Base-by-base conservation (phyloP, 2,329 filamentous ascomycete genomes). In the Pseudogymnoascus sp. region DNA sequence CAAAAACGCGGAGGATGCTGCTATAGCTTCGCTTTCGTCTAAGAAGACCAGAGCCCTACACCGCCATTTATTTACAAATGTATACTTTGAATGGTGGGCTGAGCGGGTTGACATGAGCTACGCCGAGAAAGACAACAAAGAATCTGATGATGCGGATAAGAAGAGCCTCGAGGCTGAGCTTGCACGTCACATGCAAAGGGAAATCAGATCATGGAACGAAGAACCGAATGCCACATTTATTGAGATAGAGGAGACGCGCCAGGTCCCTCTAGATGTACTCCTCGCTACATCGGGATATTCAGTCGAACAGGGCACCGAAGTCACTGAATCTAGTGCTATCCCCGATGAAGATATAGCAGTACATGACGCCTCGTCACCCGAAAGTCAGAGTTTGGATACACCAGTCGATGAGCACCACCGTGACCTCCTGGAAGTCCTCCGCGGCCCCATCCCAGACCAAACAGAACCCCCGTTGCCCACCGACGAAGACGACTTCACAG, bases 1-100 rank as follows among this genome's bases (percentile, higher is more conserved):
- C 78, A 88, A 88, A 68, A 80, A 83, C 3, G 88, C 88, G 67
- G 93, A 97, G 74, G 87, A 93, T 66, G 74, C 90, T 16, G 87
- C 91, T 1, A 77, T 95, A 64, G 82, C 85, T 62, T 87, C 87
- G 9, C 82, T 84, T 7, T 80, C 82, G 59, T 90, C 88, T 0
- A 84, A 83, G 66, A 77, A 78, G 8, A 79, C 85, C 63, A 84
- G 91, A 40, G 79, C 86, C 62, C 81, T 78, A 65, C 85, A 80
- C 71, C 78, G 79, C 42, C 75, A 77, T 63, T 75, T 80, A 25
- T 79, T 85, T 56, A 77, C 78, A 28, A 71, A 74, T 1, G 72
- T 82, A 8, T 73, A 77, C 3, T 71, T 77, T 60, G 71, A 75
- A 23, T 63, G 67, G n/a, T 73, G 71, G 66, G 69, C 73, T 23